Percentiles rank a stretch among this genome's conserved stretches.
These are phyloP conservation scores for Physcomitrellopsis africana DNA, from an alignment of 225 moss, liverwort and hornwort species.

Conservation along the genomic window DNA sequence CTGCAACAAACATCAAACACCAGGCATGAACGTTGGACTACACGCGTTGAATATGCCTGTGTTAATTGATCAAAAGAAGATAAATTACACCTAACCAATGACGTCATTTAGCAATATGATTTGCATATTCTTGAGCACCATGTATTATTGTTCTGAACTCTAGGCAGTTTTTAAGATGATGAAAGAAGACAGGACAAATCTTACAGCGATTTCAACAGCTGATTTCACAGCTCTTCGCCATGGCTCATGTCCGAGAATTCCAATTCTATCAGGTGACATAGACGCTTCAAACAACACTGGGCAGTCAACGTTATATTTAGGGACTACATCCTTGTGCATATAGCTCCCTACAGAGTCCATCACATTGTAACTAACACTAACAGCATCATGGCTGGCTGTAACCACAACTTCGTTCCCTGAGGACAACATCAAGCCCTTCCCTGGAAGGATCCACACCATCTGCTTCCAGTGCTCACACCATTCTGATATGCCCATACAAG, in stretches of 20 bases:
- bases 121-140: neutral
- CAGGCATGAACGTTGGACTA: conserved; percentile 6
- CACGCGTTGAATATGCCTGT: conserved; percentile 10
- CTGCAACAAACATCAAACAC: conserved; percentile 38
- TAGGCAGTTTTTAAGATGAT: conserved; percentile 11
- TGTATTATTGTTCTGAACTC: neutral
- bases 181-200: conserved; percentile 17
- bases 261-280: conserved; percentile 75
- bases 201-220: conserved; percentile 60
- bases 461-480: conserved; percentile 99
- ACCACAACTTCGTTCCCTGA: conserved; percentile 51
- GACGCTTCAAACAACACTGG: conserved; percentile 41
- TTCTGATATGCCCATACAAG: conserved; percentile 31
- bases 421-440: conserved; percentile 51
- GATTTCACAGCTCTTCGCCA: conserved; percentile 58
- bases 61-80: conserved; percentile 15
- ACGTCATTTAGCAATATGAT: neutral
- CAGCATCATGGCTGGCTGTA: conserved; percentile 61
- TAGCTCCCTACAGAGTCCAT: conserved; percentile 27
- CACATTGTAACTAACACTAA: conserved; percentile 69
- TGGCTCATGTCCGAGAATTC: conserved; percentile 56
- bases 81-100: neutral
- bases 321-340: conserved; percentile 29
- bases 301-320: conserved; percentile 29
- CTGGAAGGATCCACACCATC: conserved; percentile 74